phyloP scores from a whole-genome alignment of 2,329 filamentous ascomycete species.

The Claviceps africana region DNA sequence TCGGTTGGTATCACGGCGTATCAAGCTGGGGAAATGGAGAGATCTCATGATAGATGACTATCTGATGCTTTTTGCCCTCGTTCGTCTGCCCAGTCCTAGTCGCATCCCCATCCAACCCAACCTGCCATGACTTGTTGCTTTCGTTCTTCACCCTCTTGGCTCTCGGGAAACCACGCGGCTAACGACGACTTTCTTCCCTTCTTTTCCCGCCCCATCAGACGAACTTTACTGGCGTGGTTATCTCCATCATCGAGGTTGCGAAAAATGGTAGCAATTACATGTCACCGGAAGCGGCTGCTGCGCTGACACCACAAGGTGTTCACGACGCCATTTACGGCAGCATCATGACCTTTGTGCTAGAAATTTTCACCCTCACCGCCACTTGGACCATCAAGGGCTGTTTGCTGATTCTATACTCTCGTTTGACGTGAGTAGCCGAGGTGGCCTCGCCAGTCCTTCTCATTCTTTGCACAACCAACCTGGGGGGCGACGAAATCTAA shows the following conservation, averaged over 20 bases:
- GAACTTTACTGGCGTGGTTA: slow-evolving; percentile 23
- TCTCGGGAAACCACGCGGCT: too few species aligned
- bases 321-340: slow-evolving; percentile 33
- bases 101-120: too few species aligned
- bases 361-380: slow-evolving; percentile 35
- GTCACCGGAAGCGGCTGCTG: slow-evolving; percentile 18
- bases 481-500: background rate
- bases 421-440: slow-evolving; percentile 31
- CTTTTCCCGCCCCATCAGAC: background rate
- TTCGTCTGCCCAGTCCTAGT: slow-evolving; percentile 10
- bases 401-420: slow-evolving; percentile 35
- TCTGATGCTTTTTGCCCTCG: slow-evolving; percentile 37
- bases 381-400: slow-evolving; percentile 41
- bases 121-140: background rate
- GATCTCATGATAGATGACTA: slow-evolving; percentile 43
- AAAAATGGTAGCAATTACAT: slow-evolving; percentile 32
- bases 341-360: slow-evolving; percentile 38
- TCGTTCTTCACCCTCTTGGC: too few species aligned
- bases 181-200: background rate
- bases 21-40: slow-evolving; percentile 28
- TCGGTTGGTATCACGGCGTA: slow-evolving; percentile 17
- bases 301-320: slow-evolving; percentile 31
- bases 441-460: too few species aligned
- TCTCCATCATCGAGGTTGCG: slow-evolving; percentile 28
- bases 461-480: background rate